Percentiles rank a stretch among this genome's conserved stretches.
Conservation (phyloP, 352 stramenopile species). For the Phytophthora tentaculata region DNA sequence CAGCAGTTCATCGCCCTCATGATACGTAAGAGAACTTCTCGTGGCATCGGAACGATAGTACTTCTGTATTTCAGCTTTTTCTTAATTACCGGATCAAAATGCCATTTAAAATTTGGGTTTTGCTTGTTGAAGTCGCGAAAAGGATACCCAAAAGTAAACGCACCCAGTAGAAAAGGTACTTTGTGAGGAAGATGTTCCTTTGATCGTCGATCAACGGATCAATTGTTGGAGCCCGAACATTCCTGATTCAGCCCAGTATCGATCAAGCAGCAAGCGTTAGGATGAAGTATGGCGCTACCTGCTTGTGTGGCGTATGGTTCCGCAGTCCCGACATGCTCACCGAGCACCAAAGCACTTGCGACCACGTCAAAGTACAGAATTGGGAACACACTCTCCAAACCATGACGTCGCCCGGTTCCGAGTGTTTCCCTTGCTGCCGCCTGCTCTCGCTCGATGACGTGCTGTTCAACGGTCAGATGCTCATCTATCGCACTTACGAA, state of each 20-base stretch:
- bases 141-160: too few species aligned
- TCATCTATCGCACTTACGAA: constrained; percentile 35
- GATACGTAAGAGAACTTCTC: background rate
- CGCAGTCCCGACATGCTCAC: constrained; percentile 1
- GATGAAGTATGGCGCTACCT: constrained; percentile 11
- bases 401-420: constrained; percentile 29
- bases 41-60: too few species aligned
- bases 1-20: background rate
- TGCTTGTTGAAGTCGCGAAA: too few species aligned
- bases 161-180: constrained; percentile 25
- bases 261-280: constrained; percentile 14
- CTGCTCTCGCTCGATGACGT: constrained; percentile 29
- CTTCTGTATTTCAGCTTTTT: background rate
- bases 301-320: constrained; percentile 22
- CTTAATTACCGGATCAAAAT: too few species aligned
- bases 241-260: constrained; percentile 14
- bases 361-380: constrained; percentile 24
- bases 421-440: constrained; percentile 34
- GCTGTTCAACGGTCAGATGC: constrained; percentile 29
- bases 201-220: constrained; percentile 1
- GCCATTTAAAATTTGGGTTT: too few species aligned
- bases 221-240: constrained; percentile 18
- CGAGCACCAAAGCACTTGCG: constrained; percentile 22
- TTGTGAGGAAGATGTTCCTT: background rate
- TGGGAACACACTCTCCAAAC: constrained; percentile 22